Conservation (phyloP, 495 filamentous ascomycete genomes). For the Aspergillus sclerotiicarbonarius region DNA sequence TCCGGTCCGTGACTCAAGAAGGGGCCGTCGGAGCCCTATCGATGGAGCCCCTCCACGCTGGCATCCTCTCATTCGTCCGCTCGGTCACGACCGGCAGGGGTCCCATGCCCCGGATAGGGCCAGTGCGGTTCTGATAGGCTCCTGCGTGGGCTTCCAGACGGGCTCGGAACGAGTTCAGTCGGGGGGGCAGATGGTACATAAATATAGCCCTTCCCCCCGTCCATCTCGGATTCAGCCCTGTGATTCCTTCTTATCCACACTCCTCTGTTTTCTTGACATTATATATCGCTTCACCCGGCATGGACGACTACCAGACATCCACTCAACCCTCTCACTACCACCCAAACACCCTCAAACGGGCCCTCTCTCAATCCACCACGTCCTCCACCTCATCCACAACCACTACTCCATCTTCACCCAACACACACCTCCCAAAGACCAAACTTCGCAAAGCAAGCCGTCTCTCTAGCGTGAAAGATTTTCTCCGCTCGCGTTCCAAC, state of each 20-base stretch:
- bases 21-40: slow-evolving; percentile 17
- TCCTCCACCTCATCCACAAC: slow-evolving; percentile 19
- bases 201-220: neutral
- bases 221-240: neutral
- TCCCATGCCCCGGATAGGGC: slow-evolving; percentile 10
- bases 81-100: slow-evolving; percentile 8
- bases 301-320: slow-evolving; percentile 1
- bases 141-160: neutral
- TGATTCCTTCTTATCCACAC: neutral
- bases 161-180: neutral
- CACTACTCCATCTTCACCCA: neutral
- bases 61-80: slow-evolving; percentile 16
- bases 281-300: slow-evolving; percentile 1
- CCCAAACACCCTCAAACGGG: slow-evolving; percentile 22
- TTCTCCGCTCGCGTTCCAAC: slow-evolving; percentile 16
- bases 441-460: neutral
- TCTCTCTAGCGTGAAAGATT: slow-evolving; percentile 19
- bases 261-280: neutral
- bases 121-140: neutral
- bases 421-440: neutral
- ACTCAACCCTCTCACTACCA: slow-evolving; percentile 2
- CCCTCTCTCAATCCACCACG: slow-evolving; percentile 26
- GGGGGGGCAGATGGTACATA: neutral
- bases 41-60: slow-evolving; percentile 17
- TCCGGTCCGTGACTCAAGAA: slow-evolving; percentile 8